Percentiles rank a stretch among this genome's conserved stretches.
Conservation (phyloP, 176 grass and related monocot genomes). For the Rhipidocladum racemiflorum region DNA sequence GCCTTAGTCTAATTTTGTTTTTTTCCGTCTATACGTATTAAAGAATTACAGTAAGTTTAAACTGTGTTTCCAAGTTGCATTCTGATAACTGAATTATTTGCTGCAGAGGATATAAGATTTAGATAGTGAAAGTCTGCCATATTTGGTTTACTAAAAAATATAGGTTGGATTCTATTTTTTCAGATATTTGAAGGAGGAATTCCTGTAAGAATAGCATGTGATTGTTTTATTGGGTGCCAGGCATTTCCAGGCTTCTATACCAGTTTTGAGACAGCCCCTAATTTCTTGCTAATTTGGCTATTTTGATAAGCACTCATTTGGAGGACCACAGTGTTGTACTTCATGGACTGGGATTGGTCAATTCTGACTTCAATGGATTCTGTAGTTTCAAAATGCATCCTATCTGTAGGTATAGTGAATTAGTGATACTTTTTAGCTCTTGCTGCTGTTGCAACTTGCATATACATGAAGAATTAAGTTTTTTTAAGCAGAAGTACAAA, state of each 20-base stretch:
- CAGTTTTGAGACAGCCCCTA: neutral
- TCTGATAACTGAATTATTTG: neutral
- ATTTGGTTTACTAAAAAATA: neutral
- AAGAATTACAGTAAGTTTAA: conserved; percentile 8
- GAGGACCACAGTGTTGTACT: neutral
- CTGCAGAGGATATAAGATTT: neutral
- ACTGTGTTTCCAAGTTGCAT: neutral
- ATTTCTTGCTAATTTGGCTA: neutral
- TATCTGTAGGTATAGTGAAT: neutral
- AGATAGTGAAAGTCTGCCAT: neutral
- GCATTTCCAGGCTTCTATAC: neutral
- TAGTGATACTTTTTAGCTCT: neutral
- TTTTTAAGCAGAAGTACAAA: neutral
- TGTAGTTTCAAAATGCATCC: neutral
- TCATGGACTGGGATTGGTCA: neutral
- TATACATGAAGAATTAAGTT: neutral
- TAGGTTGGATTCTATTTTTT: neutral
- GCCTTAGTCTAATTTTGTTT: too few species aligned
- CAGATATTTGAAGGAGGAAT: neutral
- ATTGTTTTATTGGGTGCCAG: neutral
- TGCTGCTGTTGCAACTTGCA: neutral
- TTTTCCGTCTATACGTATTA: neutral
- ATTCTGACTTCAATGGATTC: neutral
- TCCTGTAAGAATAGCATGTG: neutral
- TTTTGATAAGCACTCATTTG: neutral